Percentiles rank a stretch among this genome's conserved stretches.
Evolutionary conservation across 768 basidiomycete species (phyloP).

Genomic region (Phaeolepiota aurea): DNA sequence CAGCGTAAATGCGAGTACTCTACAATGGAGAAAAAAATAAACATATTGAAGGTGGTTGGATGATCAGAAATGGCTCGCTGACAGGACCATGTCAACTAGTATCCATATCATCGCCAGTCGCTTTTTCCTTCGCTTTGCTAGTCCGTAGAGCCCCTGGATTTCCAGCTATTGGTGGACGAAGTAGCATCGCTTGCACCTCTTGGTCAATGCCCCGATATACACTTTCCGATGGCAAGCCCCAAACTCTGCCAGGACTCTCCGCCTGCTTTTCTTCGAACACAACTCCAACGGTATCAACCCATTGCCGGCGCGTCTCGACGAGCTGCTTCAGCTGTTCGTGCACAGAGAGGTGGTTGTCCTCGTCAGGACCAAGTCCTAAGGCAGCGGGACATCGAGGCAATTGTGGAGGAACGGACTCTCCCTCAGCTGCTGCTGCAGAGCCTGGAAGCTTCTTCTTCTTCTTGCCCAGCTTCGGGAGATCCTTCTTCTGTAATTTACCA

Average conservation of each 20-base stretch:
- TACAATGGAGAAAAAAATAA: not conserved
- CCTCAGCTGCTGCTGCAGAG: slow-evolving; percentile 16
- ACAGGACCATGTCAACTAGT: slow-evolving; percentile 7
- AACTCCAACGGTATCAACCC: slow-evolving; percentile 69
- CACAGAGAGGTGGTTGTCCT: slow-evolving; percentile 53
- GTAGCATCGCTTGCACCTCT: slow-evolving; percentile 37
- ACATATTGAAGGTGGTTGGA: not conserved
- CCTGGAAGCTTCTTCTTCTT: slow-evolving; percentile 56
- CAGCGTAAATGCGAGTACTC: not conserved
- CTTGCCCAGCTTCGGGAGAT: slow-evolving; percentile 66
- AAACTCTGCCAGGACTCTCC: slow-evolving; percentile 59
- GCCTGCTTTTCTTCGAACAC: slow-evolving; percentile 71
- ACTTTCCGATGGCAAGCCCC: slow-evolving; percentile 70
- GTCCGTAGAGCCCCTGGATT: slow-evolving; percentile 9
- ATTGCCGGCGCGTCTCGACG: slow-evolving; percentile 68
- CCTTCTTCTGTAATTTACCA: slow-evolving; percentile 77
- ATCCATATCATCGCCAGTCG: slow-evolving; percentile 11
- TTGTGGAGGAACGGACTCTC: slow-evolving; percentile 18
- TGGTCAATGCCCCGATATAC: slow-evolving; percentile 72
- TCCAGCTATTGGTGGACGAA: slow-evolving; percentile 14
- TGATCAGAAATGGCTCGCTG: slow-evolving; percentile 4
- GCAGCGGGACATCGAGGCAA: slow-evolving; percentile 65
- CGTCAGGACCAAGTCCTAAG: slow-evolving; percentile 60
- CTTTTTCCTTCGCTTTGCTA: slow-evolving; percentile 10
- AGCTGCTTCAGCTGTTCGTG: slow-evolving; percentile 63